Evolutionary conservation across 441 rosid genomes (phyloP), one percentile per base, ranked within the genome.

Genomic region (Jatropha podagrica): DNA sequence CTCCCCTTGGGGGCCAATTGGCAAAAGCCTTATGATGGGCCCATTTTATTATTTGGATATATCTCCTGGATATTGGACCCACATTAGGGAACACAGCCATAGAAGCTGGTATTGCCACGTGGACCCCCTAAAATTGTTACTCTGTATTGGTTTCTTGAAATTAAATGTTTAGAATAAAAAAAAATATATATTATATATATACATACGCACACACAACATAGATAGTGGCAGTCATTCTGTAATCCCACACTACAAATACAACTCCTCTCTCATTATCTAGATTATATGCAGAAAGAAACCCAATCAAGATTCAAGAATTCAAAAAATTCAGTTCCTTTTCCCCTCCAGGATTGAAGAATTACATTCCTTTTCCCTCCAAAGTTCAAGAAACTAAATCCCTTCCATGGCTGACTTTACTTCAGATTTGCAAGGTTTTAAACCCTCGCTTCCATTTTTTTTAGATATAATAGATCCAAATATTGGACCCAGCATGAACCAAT

Each of bases 361-460:
- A 17, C 0, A 15, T 52, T 52, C 56, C 1, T 1, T 14, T 17
- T 52, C 20, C 56, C 32, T 48, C 14, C 14, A 17, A 15, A 38
- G 65, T 20, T 23, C 64, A 38, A 42, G 51, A 20, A 67, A 62
- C 54, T 27, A 3, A 8, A 58, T 14, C 40, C 12, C 38, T 27
- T 32, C 7, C 48, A 86, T 89, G 90, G 88, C 85, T 46, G 84
- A 82, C 70, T 88, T 85, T 68, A 18, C 83, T 59, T 58, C 80
- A 62, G 79, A 86, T 56, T 72, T 85, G 23, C 83, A 79, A 4
- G 63, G 62, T 66, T 77, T 84, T 44, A 78, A 72, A 71, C n/a
- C 77, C 7, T 75, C 84, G 20, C 60, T 80, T 74, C 78, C 82
- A 71, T 80, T 75, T 49, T 61, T 75, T 46, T 64, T 75, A 13